A percentile compares a stretch with the other conserved stretches of the same genome.
These are phyloP conservation scores for Tuber indicum DNA, from an alignment of 495 filamentous ascomycete genomes.

Conservation along the genomic window DNA sequence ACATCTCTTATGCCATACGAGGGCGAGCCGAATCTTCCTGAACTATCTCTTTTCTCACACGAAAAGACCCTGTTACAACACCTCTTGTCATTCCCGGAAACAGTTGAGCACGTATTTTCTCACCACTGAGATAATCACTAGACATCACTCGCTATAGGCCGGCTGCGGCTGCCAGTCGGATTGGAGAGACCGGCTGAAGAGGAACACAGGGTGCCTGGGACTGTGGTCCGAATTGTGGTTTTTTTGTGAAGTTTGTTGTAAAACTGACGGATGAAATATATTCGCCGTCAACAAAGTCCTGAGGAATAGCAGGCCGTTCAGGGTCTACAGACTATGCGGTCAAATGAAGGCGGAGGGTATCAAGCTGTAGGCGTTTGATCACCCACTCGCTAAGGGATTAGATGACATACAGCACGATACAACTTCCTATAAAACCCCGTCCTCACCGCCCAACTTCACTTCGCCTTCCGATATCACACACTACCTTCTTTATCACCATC, in stretches of 20 bases:
- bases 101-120: not conserved
- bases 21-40: not conserved
- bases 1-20: not conserved
- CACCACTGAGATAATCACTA: not conserved
- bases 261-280: not conserved
- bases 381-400: not conserved
- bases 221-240: not conserved
- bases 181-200: not conserved
- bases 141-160: not conserved
- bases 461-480: not conserved
- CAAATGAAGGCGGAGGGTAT: not conserved
- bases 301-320: not conserved
- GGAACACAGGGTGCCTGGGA: not conserved
- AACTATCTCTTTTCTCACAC: not conserved
- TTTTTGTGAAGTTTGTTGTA: not conserved
- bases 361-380: not conserved
- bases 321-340: not conserved
- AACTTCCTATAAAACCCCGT: not conserved
- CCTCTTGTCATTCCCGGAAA: not conserved
- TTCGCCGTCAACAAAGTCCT: not conserved
- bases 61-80: not conserved
- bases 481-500: not conserved
- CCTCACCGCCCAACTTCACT: not conserved
- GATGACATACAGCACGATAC: not conserved
- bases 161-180: not conserved